Base-by-base conservation (phyloP, 768 basidiomycete genomes). In the Boletus patriciae region DNA sequence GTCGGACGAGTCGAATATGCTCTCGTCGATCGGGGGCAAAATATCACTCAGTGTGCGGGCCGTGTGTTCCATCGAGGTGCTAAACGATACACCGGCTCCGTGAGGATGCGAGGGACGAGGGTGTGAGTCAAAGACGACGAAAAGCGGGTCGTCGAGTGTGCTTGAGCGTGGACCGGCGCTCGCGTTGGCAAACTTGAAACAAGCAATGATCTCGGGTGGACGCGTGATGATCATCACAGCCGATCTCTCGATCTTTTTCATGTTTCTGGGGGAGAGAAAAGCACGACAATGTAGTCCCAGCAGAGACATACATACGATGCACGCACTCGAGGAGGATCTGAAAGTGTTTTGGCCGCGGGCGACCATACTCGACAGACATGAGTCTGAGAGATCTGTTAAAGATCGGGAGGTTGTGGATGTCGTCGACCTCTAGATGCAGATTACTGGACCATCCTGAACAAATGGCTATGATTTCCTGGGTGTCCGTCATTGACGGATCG, bases 41-140 rank as follows among this genome's bases (percentile, higher is more conserved):
- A 85, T 75, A 0, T 75, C 64, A 19, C 74, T 69, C 46, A 87
- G 73, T 47, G 79, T 78, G 16, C 61, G 48, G 3, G 82, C 80
- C 2, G 80, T 73, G 6, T 60, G 67, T 21, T 78, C 74, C 8
- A 81, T 53, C 6, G 78, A 82, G 1, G 76, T 70, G 62, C 76
- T 81, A 58, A 87, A 70, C 37, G 81, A 78, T 50, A 87, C 77
- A 0, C 82, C 87, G 3, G 85, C 80, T 7, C 88, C 87, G 31
- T 77, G 58, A 0, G 86, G 82, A 60, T 87, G 80, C 19, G 75
- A 77, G 1, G 82, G 78, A 12, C 87, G 78, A 6, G 84, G 78
- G 64, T 88, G 87, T 3, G 86, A 86, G 70, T 88, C 87, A 56
- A 88, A 88, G 42, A 88, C 71, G 44, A 82, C 75, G 60, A 83